A percentile compares a stretch with the other conserved stretches of the same genome.
These are phyloP conservation scores for Dendrobium chrysotoxum DNA, from an alignment of 106 monocot genomes.

Conservation along the genomic window DNA sequence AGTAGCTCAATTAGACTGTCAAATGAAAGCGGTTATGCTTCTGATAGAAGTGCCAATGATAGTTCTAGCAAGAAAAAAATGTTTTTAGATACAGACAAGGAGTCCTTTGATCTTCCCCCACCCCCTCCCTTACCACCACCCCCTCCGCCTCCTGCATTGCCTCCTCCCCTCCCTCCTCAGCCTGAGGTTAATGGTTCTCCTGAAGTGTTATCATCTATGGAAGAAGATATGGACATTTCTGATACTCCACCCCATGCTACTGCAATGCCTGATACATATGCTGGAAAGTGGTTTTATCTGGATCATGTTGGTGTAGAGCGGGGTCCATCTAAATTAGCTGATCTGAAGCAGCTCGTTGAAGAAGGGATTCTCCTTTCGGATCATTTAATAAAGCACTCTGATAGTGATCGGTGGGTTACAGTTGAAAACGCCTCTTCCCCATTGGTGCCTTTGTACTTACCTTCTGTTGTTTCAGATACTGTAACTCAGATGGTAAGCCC, in stretches of 20 bases:
- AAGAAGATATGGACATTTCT: constrained; percentile 99
- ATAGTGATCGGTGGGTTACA: constrained; percentile 84
- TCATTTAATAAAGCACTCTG: constrained; percentile 95
- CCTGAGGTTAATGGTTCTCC: constrained; percentile 22
- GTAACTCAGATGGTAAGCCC: constrained; percentile 63
- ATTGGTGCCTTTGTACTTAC: constrained; percentile 36
- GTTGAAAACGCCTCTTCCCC: constrained; percentile 97
- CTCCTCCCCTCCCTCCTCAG: constrained; percentile 35
- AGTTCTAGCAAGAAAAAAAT: constrained; percentile 36
- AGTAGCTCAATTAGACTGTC: constrained; percentile 23
- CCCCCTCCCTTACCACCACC: constrained; percentile 51
- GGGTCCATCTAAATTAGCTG: constrained; percentile 76
- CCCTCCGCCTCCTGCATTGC: constrained; percentile 28
- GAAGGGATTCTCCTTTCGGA: constrained; percentile 76
- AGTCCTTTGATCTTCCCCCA: constrained; percentile 36
- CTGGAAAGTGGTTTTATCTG: constrained; percentile 89
- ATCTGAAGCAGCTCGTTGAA: constrained; percentile 74
- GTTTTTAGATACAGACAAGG: constrained; percentile 13
- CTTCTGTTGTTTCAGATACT: constrained; percentile 64
- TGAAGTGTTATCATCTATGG: constrained; percentile 71
- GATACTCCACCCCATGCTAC: constrained; percentile 84
- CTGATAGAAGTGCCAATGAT: constrained; percentile 37
- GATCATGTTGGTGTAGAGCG: constrained; percentile 78
- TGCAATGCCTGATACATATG: constrained; percentile 16
- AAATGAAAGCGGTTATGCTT: constrained; percentile 26